Base-by-base conservation (phyloP, 2,329 filamentous ascomycete genomes). In the Coleophoma cylindrospora region DNA sequence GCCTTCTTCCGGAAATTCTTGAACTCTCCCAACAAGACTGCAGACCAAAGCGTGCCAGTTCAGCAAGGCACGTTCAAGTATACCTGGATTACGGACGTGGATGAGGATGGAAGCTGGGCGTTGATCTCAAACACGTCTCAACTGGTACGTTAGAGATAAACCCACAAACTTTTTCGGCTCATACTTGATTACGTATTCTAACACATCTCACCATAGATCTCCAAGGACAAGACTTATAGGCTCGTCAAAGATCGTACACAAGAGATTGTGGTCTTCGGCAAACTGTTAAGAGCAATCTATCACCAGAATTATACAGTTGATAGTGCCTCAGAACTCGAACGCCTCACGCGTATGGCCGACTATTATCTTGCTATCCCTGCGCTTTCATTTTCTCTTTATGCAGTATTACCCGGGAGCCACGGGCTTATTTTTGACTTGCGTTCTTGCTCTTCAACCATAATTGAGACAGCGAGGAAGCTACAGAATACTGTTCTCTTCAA, bases 1-100 rank as follows among this genome's bases (percentile, higher is more conserved):
- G 45, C 40, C 10, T 56, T 51, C 41, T 56, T 56, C 33, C 34
- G 27, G 15, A 47, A 41, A 27, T 52, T 48, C 12, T 47, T 58
- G 6, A 48, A 58, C 33, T 55, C 51, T 3, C 17, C 46, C 6
- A 50, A 57, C 3, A 58, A 58, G 37, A 34, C 12, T 34, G 2
- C 36, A 12, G 19, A 19, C 3, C 19, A 2, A 19, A 19, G 19
- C 19, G 3, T 19, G 19, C 4, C 7, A 36, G 17, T 10, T 14
- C 50, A n/a, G 12, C 11, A 8, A 36, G 15, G 17, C 4, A 3
- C 15, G 2, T 53, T 54, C 27, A 37, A 34, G 11, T 53, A 54
- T 38, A 32, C 51, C 3, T 55, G 54, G 56, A 22, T 50, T 4
- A 52, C 54, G 6, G 15, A 52, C 21, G 36, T 55, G 11, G 50